These are phyloP conservation scores for Talaromyces sp. DNA, from an alignment of 2,329 filamentous ascomycete genomes.

Conservation along the genomic window DNA sequence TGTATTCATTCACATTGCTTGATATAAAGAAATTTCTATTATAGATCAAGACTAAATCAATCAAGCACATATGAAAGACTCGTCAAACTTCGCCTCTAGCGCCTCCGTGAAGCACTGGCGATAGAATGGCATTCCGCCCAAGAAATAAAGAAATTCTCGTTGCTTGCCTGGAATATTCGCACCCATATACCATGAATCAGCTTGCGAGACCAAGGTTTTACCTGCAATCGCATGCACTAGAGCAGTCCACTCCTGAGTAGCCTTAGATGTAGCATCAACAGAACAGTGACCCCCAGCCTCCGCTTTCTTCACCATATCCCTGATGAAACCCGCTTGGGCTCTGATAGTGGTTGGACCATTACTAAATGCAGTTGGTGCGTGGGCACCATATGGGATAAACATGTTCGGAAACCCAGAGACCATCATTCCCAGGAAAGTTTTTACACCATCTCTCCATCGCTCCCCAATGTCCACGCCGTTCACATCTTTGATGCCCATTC, in stretches of 20 bases:
- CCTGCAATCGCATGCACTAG: slow-evolving; percentile 38
- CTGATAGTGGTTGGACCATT: slow-evolving; percentile 51
- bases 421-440: slow-evolving; percentile 41
- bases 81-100: neutral
- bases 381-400: slow-evolving; percentile 36
- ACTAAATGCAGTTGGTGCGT: slow-evolving; percentile 49
- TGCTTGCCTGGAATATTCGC: slow-evolving; percentile 57
- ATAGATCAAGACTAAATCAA: neutral
- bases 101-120: neutral
- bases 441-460: slow-evolving; percentile 17
- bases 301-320: slow-evolving; percentile 47
- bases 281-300: neutral
- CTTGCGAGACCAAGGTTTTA: slow-evolving; percentile 49
- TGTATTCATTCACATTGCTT: too few relatives aligned
- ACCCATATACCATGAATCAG: slow-evolving; percentile 59
- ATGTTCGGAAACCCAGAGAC: slow-evolving; percentile 49
- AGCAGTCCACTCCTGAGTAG: slow-evolving; percentile 9
- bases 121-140: neutral
- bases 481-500: slow-evolving; percentile 15
- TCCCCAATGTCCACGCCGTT: slow-evolving; percentile 9
- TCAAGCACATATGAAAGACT: neutral
- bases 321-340: slow-evolving; percentile 47
- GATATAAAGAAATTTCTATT: neutral
- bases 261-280: slow-evolving; percentile 4
- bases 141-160: neutral